Conservation (phyloP, 139 green algal species). For the Micractinium conductrix region DNA sequence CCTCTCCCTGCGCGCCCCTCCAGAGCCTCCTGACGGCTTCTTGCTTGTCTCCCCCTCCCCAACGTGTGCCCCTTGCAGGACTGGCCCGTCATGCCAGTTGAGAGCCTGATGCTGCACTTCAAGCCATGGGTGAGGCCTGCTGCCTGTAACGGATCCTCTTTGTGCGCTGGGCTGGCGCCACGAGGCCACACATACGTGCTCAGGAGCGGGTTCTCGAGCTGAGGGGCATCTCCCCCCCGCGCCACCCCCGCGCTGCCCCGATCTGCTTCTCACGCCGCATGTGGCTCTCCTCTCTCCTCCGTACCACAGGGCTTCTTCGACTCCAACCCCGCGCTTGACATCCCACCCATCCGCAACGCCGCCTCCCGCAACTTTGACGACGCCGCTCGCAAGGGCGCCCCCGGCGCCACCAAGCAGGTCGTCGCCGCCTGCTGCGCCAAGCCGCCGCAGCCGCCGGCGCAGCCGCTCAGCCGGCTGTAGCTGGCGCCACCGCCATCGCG, state of each 20-base stretch:
- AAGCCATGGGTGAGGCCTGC: constrained; percentile 77
- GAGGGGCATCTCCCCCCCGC: too few species aligned
- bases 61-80: constrained; percentile 51
- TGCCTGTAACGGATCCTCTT: too few species aligned
- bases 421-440: background rate
- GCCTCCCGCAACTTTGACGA: constrained; percentile 48
- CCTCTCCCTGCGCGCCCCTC: too few species aligned
- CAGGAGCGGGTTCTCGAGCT: too few species aligned
- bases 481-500: background rate
- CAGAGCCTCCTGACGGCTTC: background rate
- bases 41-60: background rate
- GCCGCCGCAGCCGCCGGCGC: background rate
- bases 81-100: constrained; percentile 89
- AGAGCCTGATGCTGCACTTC: constrained; percentile 71
- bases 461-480: background rate
- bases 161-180: too few species aligned
- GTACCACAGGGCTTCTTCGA: constrained; percentile 53
- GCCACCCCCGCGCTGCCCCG: background rate
- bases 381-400: background rate
- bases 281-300: too few species aligned
- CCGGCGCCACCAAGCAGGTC: background rate
- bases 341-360: constrained; percentile 63
- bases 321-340: constrained; percentile 80
- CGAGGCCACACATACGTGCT: too few species aligned
- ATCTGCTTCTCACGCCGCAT: too few species aligned